Base-by-base conservation (phyloP, 371 early-diverging fungal species). In the Lichtheimia ramosa region DNA sequence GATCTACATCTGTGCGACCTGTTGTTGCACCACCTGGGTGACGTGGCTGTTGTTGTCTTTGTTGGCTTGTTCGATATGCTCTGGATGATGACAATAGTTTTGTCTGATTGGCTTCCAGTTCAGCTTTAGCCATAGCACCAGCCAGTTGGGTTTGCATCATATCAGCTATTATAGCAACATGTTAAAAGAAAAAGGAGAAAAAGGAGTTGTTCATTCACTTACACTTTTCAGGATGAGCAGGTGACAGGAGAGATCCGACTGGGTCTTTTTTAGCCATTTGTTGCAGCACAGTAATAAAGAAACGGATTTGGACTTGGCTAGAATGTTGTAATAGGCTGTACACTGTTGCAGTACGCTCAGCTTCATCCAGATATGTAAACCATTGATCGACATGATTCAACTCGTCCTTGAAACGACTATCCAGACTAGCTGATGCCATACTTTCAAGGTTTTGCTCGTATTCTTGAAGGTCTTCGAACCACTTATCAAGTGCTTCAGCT, bases 331-430 rank as follows among this genome's bases (percentile, higher is more conserved):
- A 74, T 41, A 97, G 78, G 24, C 90, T 86, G 70, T 95, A 96
- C 49, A 97, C 82, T 24, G 94, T 89, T 21, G 96, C 89, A 2
- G 96, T 96, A 24, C 95, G 81, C 74, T 97, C 98, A 21, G 94
- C 89, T 65, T 95, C 95, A 5, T 90, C 83, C 56, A 96, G 79
- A 25, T 92, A 93, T 12, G 82, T 77, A 78, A 95, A 96, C 97
- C 97, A 97, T 61, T 95, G 90, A 68, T 97, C 95, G 51, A 97
- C 93, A 48, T 94, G 93, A 25, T 86, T 84, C 48, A 96, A 82
- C 70, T 97, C 98, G 43, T 76, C 74, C 51, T 73, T 73, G 52
- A 64, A 69, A 34, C 56, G 62, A 34, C 49, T 43, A 73, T 96
- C 96, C 58, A 96, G 75, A 67, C 91, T 94, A 15, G 91, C 91